Percentiles rank a stretch among this genome's conserved stretches.
Conservation (phyloP, 805 yeast genomes). For the Candida xyloterini region DNA sequence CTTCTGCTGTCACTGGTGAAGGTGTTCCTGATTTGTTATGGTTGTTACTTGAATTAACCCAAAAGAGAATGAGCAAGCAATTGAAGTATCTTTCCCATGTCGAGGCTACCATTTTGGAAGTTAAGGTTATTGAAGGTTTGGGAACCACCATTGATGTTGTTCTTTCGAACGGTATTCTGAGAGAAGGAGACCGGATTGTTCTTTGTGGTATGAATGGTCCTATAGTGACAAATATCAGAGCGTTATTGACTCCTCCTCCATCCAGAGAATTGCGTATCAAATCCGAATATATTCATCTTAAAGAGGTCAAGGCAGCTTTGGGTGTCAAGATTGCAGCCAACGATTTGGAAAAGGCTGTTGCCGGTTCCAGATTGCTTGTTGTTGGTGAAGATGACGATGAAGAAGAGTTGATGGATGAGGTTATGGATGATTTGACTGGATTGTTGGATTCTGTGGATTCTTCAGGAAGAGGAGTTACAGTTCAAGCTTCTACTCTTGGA, state of each 20-base stretch:
- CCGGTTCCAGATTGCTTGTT: constrained; percentile 93
- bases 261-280: constrained; percentile 93
- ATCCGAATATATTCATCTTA: constrained; percentile 94
- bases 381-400: constrained; percentile 98
- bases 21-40: constrained; percentile 99
- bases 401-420: constrained; percentile 95
- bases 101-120: constrained; percentile 96
- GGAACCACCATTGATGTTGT: constrained; percentile 99
- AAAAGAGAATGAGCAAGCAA: constrained; percentile 98
- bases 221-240: constrained; percentile 93
- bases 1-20: constrained; percentile 98
- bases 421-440: constrained; percentile 97
- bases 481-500: constrained; percentile 98
- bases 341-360: constrained; percentile 97
- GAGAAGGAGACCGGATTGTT: constrained; percentile 93
- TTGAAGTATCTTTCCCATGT: constrained; percentile 91
- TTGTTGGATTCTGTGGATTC: constrained; percentile 91
- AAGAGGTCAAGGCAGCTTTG: constrained; percentile 97
- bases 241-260: constrained; percentile 96
- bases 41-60: constrained; percentile 92
- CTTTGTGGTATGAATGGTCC: constrained; percentile 99
- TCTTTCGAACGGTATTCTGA: constrained; percentile 90
- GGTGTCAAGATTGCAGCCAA: constrained; percentile 99
- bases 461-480: constrained; percentile 95
- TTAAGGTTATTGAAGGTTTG: constrained; percentile 95